phyloP scores from a whole-genome alignment of 768 basidiomycete genomes.

The Lepiota brunneoincarnata region DNA sequence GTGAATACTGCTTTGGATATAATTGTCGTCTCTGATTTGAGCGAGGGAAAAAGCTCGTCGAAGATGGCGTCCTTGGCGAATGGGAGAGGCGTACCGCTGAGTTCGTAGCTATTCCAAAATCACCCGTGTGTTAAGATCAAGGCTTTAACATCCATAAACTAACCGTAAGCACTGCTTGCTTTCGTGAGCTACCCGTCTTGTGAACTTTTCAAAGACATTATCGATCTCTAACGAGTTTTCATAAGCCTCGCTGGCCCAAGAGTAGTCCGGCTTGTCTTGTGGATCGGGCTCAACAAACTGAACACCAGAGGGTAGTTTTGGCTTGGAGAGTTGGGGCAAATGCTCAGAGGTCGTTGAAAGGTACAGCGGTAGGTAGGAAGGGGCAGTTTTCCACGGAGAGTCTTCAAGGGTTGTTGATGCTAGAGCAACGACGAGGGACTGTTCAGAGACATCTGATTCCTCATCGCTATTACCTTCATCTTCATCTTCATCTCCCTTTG shows the following conservation, averaged over 20 bases:
- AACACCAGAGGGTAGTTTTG: conserved; percentile 40
- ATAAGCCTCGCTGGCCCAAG: conserved; percentile 72
- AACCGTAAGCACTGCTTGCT: conserved; percentile 88
- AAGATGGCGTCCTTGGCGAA: conserved; percentile 80
- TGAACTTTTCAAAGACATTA: conserved; percentile 84
- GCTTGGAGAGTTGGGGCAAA: conserved; percentile 54
- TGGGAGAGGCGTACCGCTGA: conserved; percentile 81
- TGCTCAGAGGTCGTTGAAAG: conserved; percentile 76
- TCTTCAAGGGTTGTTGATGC: conserved; percentile 51
- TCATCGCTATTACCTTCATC: conserved; percentile 32
- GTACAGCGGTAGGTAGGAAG: conserved; percentile 67
- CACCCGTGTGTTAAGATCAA: neutral
- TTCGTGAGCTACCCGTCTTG: conserved; percentile 63
- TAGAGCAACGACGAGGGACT: conserved; percentile 56
- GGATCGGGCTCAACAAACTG: conserved; percentile 42
- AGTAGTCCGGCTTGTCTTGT: conserved; percentile 43
- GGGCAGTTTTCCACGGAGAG: conserved; percentile 66
- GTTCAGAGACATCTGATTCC: conserved; percentile 30
- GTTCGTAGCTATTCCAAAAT: conserved; percentile 67
- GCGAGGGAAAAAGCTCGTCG: conserved; percentile 67
- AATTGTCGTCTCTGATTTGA: conserved; percentile 41
- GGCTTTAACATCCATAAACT: conserved; percentile 20
- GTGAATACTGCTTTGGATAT: conserved; percentile 63
- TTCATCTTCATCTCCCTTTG: conserved; percentile 24
- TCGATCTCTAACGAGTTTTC: conserved; percentile 81